Percentiles rank a stretch among this genome's conserved stretches.
These are phyloP conservation scores for Nitzschia inconspicua DNA, from an alignment of 108 stramenopile species.

Conservation along the genomic window DNA sequence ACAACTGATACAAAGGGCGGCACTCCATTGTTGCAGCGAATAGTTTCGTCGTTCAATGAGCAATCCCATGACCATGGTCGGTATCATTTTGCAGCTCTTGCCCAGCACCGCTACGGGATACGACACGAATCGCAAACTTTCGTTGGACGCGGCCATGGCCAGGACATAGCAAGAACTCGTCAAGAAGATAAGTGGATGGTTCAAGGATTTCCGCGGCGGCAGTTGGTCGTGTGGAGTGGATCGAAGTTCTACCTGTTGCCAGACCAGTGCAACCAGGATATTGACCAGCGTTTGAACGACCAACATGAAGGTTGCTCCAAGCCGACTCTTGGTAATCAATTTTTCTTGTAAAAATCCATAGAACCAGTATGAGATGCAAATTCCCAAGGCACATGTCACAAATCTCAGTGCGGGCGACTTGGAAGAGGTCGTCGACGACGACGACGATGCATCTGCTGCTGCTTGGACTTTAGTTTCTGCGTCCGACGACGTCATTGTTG, in stretches of 20 bases:
- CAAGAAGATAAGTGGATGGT: constrained; percentile 38
- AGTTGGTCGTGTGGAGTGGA: background rate
- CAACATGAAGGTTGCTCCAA: constrained; percentile 64
- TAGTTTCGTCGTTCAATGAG: constrained; percentile 57
- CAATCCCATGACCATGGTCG: constrained; percentile 84
- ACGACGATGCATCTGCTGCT: no score
- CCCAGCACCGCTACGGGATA: constrained; percentile 92
- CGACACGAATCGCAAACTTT: constrained; percentile 76
- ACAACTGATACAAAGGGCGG: constrained; percentile 64
- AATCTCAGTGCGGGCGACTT: constrained; percentile 17
- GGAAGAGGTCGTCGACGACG: no score
- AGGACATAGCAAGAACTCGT: constrained; percentile 61
- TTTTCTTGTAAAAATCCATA: constrained; percentile 83
- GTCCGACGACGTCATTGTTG: no score
- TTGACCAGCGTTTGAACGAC: constrained; percentile 61
- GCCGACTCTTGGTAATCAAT: constrained; percentile 31
- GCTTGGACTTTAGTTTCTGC: no score
- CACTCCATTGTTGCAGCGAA: constrained; percentile 61
- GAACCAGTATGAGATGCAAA: constrained; percentile 72
- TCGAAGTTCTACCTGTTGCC: constrained; percentile 40
- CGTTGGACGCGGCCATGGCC: constrained; percentile 80
- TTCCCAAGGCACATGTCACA: constrained; percentile 60
- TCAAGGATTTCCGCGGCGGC: constrained; percentile 20
- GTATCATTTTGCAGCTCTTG: constrained; percentile 93
- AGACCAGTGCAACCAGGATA: constrained; percentile 51